Base-by-base conservation (phyloP, 305 asterid genomes). In the Striga hermonthica region DNA sequence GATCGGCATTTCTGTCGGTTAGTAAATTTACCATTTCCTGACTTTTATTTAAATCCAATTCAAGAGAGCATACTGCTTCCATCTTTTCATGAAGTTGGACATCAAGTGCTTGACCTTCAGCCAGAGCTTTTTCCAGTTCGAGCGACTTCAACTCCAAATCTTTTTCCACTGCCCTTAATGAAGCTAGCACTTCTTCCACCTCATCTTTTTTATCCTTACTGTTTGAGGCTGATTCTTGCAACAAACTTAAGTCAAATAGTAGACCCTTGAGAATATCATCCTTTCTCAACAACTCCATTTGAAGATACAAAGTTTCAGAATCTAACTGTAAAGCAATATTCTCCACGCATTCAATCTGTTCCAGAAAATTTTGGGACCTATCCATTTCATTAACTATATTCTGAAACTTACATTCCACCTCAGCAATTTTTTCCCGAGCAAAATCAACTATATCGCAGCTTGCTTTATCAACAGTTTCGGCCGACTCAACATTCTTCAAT, bases 191-290 rank as follows among this genome's bases (percentile, higher is more conserved):
- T 49, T 78, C 78, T 75, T 83, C 86, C 69, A 74, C 78, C 72
- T 86, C 91, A 66, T 82, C 89, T 58, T 90, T 86, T 66, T 83
- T 81, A 71, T 93, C 99, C 78, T 82, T 82, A 69, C 74, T 79
- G 66, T 74, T 85, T 7, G 97, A 94, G 28, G 95, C 81, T 55
- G 96, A 86, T 81, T 94, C 98, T 76, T 94, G 99, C 52, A 94
- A 83, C 90, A 86, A 73, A 71, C 89, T 81, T 75, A 94, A 76
- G 79, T 90, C 99, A 79, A 94, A 94, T 44, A 82, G 73, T 55
- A 88, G 65, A 49, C 99, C 99, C 34, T 84, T 84, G 71, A 90
- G 82, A 73, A 94, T 72, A 60, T 86, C 92, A 79, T 90, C 99
- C 80, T 90, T 94, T 81, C 99, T 86, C 7, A 66, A 75, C 74